Evolutionary conservation across 768 basidiomycete genomes (phyloP).

Genomic region (Candolleomyces eurysporus): DNA sequence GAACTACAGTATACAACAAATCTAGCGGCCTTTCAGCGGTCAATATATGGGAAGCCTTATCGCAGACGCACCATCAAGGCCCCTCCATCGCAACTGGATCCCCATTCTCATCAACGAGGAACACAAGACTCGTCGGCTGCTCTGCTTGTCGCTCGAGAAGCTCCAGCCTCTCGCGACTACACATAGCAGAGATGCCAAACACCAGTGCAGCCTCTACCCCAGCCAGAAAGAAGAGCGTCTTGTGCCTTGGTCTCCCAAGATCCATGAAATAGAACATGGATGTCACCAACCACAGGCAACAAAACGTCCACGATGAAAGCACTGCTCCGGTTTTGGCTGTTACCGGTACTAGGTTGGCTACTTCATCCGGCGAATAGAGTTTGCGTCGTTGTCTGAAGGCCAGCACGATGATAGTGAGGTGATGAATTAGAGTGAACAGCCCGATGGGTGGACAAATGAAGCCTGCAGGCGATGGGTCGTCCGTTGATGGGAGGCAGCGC

Average conservation of each 20-base stretch:
- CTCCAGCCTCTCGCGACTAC: conserved; percentile 8
- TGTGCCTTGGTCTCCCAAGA: background rate
- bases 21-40: no score
- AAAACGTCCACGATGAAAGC: conserved; percentile 2
- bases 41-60: no score
- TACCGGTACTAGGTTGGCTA: conserved; percentile 4
- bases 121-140: conserved; percentile 4
- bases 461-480: conserved; percentile 5
- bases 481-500: background rate
- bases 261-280: conserved; percentile 9
- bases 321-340: conserved; percentile 3
- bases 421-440: background rate
- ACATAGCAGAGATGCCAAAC: conserved; percentile 2
- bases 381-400: conserved; percentile 6
- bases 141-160: conserved; percentile 2
- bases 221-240: background rate
- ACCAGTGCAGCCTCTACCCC: background rate
- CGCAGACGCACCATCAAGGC: background rate
- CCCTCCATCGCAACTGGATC: conserved; percentile 4
- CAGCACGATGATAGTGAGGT: conserved; percentile 7
- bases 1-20: no score
- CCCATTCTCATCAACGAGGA: conserved; percentile 4
- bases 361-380: conserved; percentile 3
- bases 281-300: conserved; percentile 3
- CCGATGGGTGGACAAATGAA: background rate